Conservation (phyloP, 2,329 filamentous ascomycete genomes). For the Fusarium longipes region DNA sequence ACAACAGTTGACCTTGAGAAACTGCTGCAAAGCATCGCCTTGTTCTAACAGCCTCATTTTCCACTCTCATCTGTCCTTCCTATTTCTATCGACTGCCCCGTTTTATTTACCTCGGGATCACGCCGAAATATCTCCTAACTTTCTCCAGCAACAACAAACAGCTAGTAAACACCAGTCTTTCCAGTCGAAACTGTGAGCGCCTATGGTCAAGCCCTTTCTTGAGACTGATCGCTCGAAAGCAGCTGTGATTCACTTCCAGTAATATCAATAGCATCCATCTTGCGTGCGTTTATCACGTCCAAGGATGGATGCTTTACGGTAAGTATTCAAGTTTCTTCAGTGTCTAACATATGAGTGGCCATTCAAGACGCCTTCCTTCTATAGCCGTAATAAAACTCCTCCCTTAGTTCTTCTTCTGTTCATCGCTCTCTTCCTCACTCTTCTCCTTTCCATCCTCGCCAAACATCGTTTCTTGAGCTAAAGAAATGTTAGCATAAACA, state of each 20-base stretch:
- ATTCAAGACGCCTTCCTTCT: conserved; percentile 11
- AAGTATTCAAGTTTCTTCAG: conserved; percentile 14
- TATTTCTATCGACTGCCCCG: neutral
- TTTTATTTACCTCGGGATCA: neutral
- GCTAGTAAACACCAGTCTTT: neutral
- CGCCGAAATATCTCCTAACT: neutral
- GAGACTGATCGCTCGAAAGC: neutral
- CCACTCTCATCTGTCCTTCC: neutral
- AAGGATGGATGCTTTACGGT: neutral
- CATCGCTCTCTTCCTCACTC: conserved; percentile 42
- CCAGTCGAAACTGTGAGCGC: neutral
- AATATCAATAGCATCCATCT: too few species aligned
- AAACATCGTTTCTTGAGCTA: conserved; percentile 72
- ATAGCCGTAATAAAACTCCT: neutral
- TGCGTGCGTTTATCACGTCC: neutral
- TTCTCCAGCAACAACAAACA: neutral
- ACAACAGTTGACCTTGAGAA: neutral
- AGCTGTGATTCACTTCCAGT: neutral
- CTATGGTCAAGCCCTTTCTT: neutral
- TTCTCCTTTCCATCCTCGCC: conserved; percentile 58
- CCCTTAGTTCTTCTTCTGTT: conserved; percentile 20
- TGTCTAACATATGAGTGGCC: conserved; percentile 13
- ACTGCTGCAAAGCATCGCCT: too few species aligned
- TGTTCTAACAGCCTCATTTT: neutral
- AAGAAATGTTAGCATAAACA: neutral